A percentile compares a stretch with the other conserved stretches of the same genome.
phyloP scores from a whole-genome alignment of 2,329 filamentous ascomycete species.

The Diplodia intermedia region DNA sequence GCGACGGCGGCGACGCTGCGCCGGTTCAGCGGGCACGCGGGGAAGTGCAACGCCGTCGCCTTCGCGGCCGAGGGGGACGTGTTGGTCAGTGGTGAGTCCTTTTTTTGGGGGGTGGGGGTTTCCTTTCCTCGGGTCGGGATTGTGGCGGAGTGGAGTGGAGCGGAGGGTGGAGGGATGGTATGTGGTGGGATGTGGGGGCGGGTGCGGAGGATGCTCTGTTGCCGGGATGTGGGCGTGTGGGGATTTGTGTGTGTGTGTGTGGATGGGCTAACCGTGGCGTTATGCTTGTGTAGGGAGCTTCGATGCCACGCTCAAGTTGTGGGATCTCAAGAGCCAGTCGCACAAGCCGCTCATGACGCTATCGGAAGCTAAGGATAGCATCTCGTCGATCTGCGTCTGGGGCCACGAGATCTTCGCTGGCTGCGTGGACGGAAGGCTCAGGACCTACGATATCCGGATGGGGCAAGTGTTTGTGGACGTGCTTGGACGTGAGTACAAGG shows the following conservation, averaged over 20 bases:
- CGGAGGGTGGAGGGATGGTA: background rate
- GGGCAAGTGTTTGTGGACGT: conserved; percentile 75
- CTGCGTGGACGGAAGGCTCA: conserved; percentile 83
- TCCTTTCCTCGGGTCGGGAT: background rate
- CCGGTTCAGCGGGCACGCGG: conserved; percentile 74
- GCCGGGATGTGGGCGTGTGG: background rate
- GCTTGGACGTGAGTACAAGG: conserved; percentile 59
- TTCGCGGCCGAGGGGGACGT: conserved; percentile 81
- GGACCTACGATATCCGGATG: conserved; percentile 82
- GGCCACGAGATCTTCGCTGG: conserved; percentile 69
- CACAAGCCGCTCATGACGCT: conserved; percentile 74
- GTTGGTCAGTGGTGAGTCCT: conserved; percentile 64
- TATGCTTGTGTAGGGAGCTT: conserved; percentile 61
- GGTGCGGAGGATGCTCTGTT: background rate
- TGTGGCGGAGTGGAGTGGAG: background rate
- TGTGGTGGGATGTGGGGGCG: background rate
- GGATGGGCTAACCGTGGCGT: background rate
- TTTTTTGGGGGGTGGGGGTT: background rate
- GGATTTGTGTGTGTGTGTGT: too few relatives aligned
- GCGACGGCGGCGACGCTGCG: conserved; percentile 76
- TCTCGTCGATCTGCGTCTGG: conserved; percentile 55
- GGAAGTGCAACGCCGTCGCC: conserved; percentile 77
- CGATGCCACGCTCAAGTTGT: conserved; percentile 77
- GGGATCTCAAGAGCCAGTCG: conserved; percentile 52
- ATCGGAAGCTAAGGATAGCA: conserved; percentile 73